These are phyloP conservation scores for Candida chilensis DNA, from an alignment of 805 yeast genomes.

Conservation along the genomic window DNA sequence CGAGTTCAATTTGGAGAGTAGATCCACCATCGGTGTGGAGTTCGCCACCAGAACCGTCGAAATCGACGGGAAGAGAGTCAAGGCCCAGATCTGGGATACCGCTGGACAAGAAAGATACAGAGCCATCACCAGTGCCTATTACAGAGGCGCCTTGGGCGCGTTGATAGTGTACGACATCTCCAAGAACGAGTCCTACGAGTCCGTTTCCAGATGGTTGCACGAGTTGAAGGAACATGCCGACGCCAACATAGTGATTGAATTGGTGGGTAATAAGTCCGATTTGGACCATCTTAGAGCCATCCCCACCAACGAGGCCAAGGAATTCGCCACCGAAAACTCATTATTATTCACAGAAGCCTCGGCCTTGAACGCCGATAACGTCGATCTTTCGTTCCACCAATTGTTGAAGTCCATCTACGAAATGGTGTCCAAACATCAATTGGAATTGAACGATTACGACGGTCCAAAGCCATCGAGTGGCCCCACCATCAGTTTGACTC, in stretches of 20 bases:
- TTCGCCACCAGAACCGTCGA: slow-evolving; percentile 94
- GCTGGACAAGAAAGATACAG: slow-evolving; percentile 99
- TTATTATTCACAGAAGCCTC: slow-evolving; percentile 92
- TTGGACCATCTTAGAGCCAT: slow-evolving; percentile 90
- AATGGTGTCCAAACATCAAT: slow-evolving; percentile 88
- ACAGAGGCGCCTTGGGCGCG: slow-evolving; percentile 98
- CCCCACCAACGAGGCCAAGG: slow-evolving; percentile 95
- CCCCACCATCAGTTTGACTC: slow-evolving; percentile 87
- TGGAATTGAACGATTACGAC: slow-evolving; percentile 70
- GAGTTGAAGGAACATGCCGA: slow-evolving; percentile 89
- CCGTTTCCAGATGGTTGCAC: slow-evolving; percentile 82
- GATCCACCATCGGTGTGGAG: slow-evolving; percentile 96
- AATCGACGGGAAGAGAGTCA: slow-evolving; percentile 74
- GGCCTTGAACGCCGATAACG: slow-evolving; percentile 90
- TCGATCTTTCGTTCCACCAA: slow-evolving; percentile 90
- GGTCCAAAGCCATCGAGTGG: slow-evolving; percentile 69
- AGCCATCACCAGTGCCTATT: slow-evolving; percentile 95
- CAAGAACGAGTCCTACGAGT: slow-evolving; percentile 79
- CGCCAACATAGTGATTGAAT: slow-evolving; percentile 89
- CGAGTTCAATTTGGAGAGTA: slow-evolving; percentile 89
- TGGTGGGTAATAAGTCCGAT: slow-evolving; percentile 90
- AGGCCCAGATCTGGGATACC: slow-evolving; percentile 96
- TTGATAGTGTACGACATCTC: slow-evolving; percentile 92
- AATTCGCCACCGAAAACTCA: slow-evolving; percentile 87
- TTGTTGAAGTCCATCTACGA: slow-evolving; percentile 89